Conservation (phyloP, 1,284 basidiomycete genomes). For the Tilletia horrida region DNA sequence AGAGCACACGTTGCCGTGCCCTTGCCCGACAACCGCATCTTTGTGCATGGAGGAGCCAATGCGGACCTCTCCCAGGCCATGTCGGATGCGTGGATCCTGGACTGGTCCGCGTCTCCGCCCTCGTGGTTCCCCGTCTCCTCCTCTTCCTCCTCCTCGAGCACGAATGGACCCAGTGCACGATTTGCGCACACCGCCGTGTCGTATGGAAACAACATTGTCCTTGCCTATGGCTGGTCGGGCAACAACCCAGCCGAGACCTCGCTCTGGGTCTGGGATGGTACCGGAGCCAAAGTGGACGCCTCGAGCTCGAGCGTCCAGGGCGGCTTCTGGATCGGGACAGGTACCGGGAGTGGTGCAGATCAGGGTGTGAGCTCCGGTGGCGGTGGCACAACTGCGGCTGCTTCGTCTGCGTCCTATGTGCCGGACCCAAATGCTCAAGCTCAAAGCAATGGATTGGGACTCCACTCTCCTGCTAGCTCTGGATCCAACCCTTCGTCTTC, state of each 20-base stretch:
- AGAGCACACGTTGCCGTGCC: constrained; percentile 44
- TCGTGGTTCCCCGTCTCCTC: constrained; percentile 32
- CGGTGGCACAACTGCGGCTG: not conserved
- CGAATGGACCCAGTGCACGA: constrained; percentile 35
- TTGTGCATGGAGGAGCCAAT: constrained; percentile 45
- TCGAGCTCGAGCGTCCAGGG: constrained; percentile 19
- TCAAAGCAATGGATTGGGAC: not conserved
- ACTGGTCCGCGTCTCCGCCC: constrained; percentile 42
- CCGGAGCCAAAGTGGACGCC: not conserved
- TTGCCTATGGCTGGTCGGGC: constrained; percentile 43
- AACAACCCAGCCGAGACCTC: constrained; percentile 33
- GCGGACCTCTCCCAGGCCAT: constrained; percentile 40
- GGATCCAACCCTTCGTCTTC: not conserved
- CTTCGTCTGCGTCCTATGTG: constrained; percentile 25
- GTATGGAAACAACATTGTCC: constrained; percentile 37
- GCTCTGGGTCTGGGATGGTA: constrained; percentile 38
- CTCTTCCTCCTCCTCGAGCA: not conserved
- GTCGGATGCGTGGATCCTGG: constrained; percentile 48
- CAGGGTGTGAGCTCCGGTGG: constrained; percentile 28
- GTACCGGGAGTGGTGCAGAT: constrained; percentile 35
- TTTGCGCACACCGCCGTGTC: constrained; percentile 45
- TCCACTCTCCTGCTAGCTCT: not conserved
- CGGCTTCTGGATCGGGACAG: constrained; percentile 20
- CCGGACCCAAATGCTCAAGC: constrained; percentile 33
- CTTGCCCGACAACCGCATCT: constrained; percentile 39